Conservation (phyloP, 2,329 filamentous ascomycete species). For the Ophiosphaerella narmari region DNA sequence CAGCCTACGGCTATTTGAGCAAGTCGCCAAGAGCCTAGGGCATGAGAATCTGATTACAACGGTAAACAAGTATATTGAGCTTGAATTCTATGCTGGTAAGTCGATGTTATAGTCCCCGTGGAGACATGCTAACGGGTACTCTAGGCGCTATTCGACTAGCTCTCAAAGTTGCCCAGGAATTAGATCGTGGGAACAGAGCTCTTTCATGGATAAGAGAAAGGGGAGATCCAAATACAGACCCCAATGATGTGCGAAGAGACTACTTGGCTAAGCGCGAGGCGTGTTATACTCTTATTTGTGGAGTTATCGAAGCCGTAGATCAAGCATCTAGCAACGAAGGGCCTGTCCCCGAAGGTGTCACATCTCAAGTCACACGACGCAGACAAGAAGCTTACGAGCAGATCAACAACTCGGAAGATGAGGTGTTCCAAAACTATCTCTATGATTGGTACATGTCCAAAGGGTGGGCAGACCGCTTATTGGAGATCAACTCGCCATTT, state of each 20-base stretch:
- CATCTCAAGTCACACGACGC: slow-evolving; percentile 76
- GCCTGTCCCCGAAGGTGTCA: slow-evolving; percentile 76
- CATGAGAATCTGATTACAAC: slow-evolving; percentile 79
- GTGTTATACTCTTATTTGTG: slow-evolving; percentile 87
- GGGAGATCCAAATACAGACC: slow-evolving; percentile 70
- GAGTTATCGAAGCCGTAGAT: slow-evolving; percentile 79
- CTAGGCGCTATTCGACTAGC: slow-evolving; percentile 80
- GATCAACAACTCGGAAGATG: slow-evolving; percentile 84
- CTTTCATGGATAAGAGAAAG: slow-evolving; percentile 87
- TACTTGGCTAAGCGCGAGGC: slow-evolving; percentile 72
- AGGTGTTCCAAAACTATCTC: slow-evolving; percentile 94
- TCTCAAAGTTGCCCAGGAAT: slow-evolving; percentile 79
- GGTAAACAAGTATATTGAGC: slow-evolving; percentile 75
- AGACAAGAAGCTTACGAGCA: slow-evolving; percentile 87
- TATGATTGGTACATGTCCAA: slow-evolving; percentile 96
- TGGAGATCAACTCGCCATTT: slow-evolving; percentile 82
- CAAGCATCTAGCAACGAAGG: slow-evolving; percentile 69
- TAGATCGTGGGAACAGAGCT: slow-evolving; percentile 84
- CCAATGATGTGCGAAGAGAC: slow-evolving; percentile 67
- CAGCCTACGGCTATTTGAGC: slow-evolving; percentile 83
- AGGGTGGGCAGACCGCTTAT: slow-evolving; percentile 81
- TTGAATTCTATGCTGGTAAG: slow-evolving; percentile 82
- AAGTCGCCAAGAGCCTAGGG: slow-evolving; percentile 82
- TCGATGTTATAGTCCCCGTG: neutral
- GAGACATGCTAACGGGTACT: slow-evolving; percentile 7